A percentile compares a stretch with the other conserved stretches of the same genome.
phyloP scores from a whole-genome alignment of 495 filamentous ascomycete genomes.

The Thermothielavioides terrestris region DNA sequence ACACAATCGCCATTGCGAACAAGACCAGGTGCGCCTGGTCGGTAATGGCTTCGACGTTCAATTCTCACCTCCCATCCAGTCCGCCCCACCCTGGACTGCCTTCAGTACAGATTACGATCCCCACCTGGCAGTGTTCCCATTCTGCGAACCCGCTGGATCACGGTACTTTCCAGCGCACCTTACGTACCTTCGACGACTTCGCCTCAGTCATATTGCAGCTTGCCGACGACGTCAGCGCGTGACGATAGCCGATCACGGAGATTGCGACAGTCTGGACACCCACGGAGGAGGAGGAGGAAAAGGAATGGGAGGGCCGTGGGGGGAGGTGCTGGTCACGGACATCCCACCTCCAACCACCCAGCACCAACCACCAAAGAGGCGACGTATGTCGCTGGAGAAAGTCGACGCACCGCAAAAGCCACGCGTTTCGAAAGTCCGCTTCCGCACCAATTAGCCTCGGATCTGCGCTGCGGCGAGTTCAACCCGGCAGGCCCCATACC shows the following conservation, averaged over 20 bases:
- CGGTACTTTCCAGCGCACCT: too few relatives aligned
- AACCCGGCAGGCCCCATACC: background rate
- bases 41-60: background rate
- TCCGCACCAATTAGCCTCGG: constrained; percentile 14
- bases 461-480: background rate
- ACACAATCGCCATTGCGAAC: constrained; percentile 2
- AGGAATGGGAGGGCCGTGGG: background rate
- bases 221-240: background rate
- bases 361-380: background rate
- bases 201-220: background rate
- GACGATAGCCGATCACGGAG: constrained; percentile 2
- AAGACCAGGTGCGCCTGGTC: background rate
- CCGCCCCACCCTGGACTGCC: too few relatives aligned
- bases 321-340: constrained; percentile 1
- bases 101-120: too few relatives aligned
- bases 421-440: constrained; percentile 9
- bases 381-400: background rate
- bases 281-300: background rate
- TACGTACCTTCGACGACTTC: too few relatives aligned
- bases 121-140: too few relatives aligned
- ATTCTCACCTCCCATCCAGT: constrained; percentile 9
- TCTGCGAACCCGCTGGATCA: too few relatives aligned
- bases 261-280: constrained; percentile 1
- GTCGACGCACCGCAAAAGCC: background rate
- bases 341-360: background rate